Conservation (phyloP, 176 grass and related monocot species). For the Aegilops tauschii region DNA sequence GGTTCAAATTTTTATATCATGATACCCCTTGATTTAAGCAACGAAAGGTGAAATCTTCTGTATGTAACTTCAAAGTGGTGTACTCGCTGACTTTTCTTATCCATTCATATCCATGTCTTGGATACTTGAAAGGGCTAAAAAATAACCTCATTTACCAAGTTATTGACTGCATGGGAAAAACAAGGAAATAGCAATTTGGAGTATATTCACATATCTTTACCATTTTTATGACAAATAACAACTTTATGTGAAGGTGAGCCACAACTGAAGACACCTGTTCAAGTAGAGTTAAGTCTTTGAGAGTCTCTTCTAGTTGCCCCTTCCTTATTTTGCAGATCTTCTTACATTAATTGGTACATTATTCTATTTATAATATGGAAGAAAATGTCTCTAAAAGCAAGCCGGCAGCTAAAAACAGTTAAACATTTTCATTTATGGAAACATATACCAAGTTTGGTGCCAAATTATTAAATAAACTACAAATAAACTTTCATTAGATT, state of each 20-base stretch:
- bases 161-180: neutral
- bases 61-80: constrained; percentile 28
- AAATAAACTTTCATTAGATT: neutral
- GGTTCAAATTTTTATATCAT: constrained; percentile 54
- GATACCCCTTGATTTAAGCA: constrained; percentile 38
- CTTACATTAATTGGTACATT: neutral
- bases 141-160: constrained; percentile 21
- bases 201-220: constrained; percentile 45
- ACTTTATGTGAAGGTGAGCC: constrained; percentile 61
- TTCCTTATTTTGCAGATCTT: constrained; percentile 61
- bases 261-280: constrained; percentile 35
- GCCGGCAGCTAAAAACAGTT: neutral
- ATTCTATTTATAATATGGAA: constrained; percentile 8
- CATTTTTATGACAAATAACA: constrained; percentile 62
- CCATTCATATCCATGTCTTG: constrained; percentile 54
- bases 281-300: constrained; percentile 49
- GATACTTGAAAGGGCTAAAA: constrained; percentile 39
- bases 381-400: constrained; percentile 6
- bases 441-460: neutral
- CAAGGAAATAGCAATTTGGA: neutral
- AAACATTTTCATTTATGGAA: neutral
- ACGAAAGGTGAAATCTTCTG: constrained; percentile 35
- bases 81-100: constrained; percentile 35
- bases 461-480: neutral
- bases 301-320: constrained; percentile 43